phyloP scores from a whole-genome alignment of 306 rosid species.

The Herpetospermum pedunculosum region DNA sequence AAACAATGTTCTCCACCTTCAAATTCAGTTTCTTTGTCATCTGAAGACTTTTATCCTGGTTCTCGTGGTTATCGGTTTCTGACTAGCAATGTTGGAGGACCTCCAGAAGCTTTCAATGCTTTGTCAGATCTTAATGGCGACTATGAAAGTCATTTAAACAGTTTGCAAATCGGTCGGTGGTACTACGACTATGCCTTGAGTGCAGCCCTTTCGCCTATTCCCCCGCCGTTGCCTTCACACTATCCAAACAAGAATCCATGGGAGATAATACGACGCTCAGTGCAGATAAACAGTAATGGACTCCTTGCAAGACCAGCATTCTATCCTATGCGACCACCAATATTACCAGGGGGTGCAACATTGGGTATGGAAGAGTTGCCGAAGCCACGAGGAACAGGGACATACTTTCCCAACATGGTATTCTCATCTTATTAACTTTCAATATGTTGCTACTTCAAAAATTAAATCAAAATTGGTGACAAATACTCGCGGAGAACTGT shows the following conservation, averaged over 20 bases:
- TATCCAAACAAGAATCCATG: slow-evolving; percentile 24
- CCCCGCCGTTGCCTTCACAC: slow-evolving; percentile 16
- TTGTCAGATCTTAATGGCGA: slow-evolving; percentile 43
- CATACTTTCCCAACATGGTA: slow-evolving; percentile 47
- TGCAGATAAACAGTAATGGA: slow-evolving; percentile 23
- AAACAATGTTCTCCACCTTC: slow-evolving; percentile 16
- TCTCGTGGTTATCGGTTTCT: slow-evolving; percentile 12
- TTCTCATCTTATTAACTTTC: slow-evolving; percentile 10
- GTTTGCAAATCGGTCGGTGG: slow-evolving; percentile 22
- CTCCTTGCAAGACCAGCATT: slow-evolving; percentile 21
- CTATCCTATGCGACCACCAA: slow-evolving; percentile 17
- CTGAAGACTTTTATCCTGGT: slow-evolving; percentile 30
- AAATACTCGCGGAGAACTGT: neutral
- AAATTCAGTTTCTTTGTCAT: slow-evolving; percentile 14
- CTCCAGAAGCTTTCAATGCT: slow-evolving; percentile 19
- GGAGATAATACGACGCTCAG: slow-evolving; percentile 24
- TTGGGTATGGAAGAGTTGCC: slow-evolving; percentile 32
- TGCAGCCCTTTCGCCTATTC: slow-evolving; percentile 14
- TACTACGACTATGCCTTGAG: slow-evolving; percentile 15
- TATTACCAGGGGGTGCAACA: slow-evolving; percentile 20
- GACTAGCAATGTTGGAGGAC: slow-evolving; percentile 16
- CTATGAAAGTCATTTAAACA: slow-evolving; percentile 16
- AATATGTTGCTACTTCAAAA: neutral
- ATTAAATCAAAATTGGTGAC: neutral
- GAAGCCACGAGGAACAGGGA: slow-evolving; percentile 45